A percentile compares a stretch with the other conserved stretches of the same genome.
phyloP scores from a whole-genome alignment of 768 basidiomycete genomes.

The Tricholoma sp. region DNA sequence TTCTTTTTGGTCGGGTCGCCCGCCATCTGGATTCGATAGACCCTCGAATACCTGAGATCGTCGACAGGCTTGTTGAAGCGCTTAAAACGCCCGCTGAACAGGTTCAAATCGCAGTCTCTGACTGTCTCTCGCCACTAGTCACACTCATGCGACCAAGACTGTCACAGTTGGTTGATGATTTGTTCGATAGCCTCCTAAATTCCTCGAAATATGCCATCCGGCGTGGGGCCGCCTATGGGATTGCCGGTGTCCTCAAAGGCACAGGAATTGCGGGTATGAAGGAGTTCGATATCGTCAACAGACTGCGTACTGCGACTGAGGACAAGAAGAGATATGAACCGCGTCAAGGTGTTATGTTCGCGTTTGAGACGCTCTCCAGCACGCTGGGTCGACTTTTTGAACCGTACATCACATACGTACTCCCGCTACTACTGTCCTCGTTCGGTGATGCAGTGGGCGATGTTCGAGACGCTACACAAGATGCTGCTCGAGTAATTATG shows the following conservation, averaged over 20 bases:
- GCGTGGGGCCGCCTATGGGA: constrained; percentile 96
- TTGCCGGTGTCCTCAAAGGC: constrained; percentile 92
- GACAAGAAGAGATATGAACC: constrained; percentile 88
- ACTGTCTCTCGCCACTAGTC: constrained; percentile 88
- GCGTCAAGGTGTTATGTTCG: constrained; percentile 92
- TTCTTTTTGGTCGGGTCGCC: constrained; percentile 90
- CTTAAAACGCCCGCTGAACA: constrained; percentile 93
- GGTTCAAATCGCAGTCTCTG: constrained; percentile 94
- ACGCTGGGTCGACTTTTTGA: constrained; percentile 90
- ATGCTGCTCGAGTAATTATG: constrained; percentile 93
- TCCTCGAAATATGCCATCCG: constrained; percentile 85
- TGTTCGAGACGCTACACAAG: constrained; percentile 90
- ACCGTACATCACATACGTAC: constrained; percentile 80
- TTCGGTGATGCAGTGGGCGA: constrained; percentile 87
- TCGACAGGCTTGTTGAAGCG: constrained; percentile 82
- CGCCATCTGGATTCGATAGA: constrained; percentile 80
- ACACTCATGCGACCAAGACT: constrained; percentile 59
- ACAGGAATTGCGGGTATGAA: constrained; percentile 83
- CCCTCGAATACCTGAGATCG: constrained; percentile 70
- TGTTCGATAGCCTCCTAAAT: constrained; percentile 74
- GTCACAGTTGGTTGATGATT: constrained; percentile 60
- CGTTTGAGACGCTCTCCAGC: constrained; percentile 85
- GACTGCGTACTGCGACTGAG: constrained; percentile 70
- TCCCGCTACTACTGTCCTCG: constrained; percentile 75
- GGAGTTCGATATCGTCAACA: constrained; percentile 71